Evolutionary conservation across 2,329 filamentous ascomycete species (phyloP), one percentile per base, ranked within the genome.

Genomic region (Fusarium armeniacum): DNA sequence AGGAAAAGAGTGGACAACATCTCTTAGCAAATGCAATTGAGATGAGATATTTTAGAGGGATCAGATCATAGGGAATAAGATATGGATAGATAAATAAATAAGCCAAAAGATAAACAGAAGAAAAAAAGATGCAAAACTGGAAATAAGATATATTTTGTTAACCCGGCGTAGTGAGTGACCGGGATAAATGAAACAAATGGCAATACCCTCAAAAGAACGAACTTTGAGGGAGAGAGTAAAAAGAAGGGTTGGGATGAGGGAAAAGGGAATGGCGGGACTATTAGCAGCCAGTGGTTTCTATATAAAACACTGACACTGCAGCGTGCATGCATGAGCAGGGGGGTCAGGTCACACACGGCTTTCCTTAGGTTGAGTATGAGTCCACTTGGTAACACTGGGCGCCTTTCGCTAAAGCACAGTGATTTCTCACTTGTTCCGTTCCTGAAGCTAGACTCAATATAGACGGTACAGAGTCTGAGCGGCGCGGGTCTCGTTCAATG

Each of bases 1-100:
- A 78, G 69, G 9, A 78, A 72, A 60, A 78, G 64, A 74, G 76
- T 44, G 69, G 73, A 76, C 63, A 77, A 65, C 77, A 80, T 79
- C 26, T 49, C 50, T 24, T 30, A 10, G 35, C 15, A 33, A 50
- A 38, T 32, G 22, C 44, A 66, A 49, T 69, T 56, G 28, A 56
- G 58, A 38, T 8, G 28, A 56, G 58, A 38, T 10, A 22, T 22
- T 52, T 5, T 30, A 16, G 20, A 12, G 8, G 28, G 10, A 30
- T 30, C 28, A 35, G n/a, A 13, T 33, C 33, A 61, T 50, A 16
- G 41, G 47, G n/a, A 41, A 7, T 26, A 26, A 41, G 22, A 32
- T 46, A 28, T n/a, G 18, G 20, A 5, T 28, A 44, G 45, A 43
- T 12, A 3, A 28, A 4, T 28, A 46, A 45, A 40, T 11, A 8